phyloP scores from a whole-genome alignment of 1,139 yeast genomes.

The Debaryomyces psychrophilus region DNA sequence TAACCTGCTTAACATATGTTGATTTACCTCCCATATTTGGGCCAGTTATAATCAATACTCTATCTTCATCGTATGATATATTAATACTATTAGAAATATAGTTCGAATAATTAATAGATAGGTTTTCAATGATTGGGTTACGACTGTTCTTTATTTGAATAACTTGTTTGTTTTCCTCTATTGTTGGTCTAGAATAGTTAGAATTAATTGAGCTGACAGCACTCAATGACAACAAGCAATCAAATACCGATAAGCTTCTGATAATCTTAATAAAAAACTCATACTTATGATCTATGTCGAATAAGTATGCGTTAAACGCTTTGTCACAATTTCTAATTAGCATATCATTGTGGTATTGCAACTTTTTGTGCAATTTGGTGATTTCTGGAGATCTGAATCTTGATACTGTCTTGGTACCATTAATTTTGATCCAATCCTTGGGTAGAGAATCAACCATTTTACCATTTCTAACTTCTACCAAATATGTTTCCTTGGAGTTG shows the following conservation, averaged over 20 bases:
- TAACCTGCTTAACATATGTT: slow-evolving; percentile 89
- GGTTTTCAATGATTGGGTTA: slow-evolving; percentile 77
- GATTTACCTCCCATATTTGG: slow-evolving; percentile 99
- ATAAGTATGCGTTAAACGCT: slow-evolving; percentile 58
- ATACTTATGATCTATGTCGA: slow-evolving; percentile 49
- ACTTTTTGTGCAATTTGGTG: slow-evolving; percentile 50
- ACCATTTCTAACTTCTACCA: slow-evolving; percentile 72
- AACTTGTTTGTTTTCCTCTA: slow-evolving; percentile 51
- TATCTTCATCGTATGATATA: slow-evolving; percentile 45
- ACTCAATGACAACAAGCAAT: slow-evolving; percentile 74
- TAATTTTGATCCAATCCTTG: slow-evolving; percentile 71
- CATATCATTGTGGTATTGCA: slow-evolving; percentile 66
- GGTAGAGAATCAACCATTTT: slow-evolving; percentile 62
- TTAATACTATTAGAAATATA: slow-evolving; percentile 74
- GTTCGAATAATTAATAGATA: slow-evolving; percentile 31
- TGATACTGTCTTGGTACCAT: slow-evolving; percentile 70
- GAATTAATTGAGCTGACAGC: slow-evolving; percentile 55
- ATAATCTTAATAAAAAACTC: slow-evolving; percentile 54
- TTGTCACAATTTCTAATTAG: slow-evolving; percentile 57
- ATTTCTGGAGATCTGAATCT: slow-evolving; percentile 72
- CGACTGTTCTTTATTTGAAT: slow-evolving; percentile 63
- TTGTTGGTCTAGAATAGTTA: slow-evolving; percentile 57
- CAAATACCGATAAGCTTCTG: slow-evolving; percentile 60
- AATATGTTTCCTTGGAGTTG: slow-evolving; percentile 64
- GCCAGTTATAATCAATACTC: slow-evolving; percentile 63